These are phyloP conservation scores for Syzygium malaccense DNA, from an alignment of 441 rosid genomes.

Conservation along the genomic window DNA sequence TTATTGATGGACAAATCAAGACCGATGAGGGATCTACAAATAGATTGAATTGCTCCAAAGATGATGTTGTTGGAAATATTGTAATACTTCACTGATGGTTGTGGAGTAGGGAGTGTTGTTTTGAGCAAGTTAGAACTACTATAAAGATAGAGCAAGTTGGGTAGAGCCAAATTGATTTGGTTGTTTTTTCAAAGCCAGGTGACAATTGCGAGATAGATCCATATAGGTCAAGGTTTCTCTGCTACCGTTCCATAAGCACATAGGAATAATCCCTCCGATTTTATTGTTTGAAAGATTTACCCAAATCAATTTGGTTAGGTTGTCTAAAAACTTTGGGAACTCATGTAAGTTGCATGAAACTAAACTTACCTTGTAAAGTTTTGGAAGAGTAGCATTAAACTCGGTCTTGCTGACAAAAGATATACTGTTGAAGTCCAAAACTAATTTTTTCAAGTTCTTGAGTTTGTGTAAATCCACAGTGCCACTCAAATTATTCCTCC, in stretches of 20 bases:
- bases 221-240: not conserved
- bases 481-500: not conserved
- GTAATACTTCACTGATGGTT: no score
- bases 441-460: not conserved
- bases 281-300: not conserved
- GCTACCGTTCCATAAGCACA: not conserved
- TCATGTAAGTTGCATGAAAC: not conserved
- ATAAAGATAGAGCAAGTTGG: not conserved
- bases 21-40: not conserved
- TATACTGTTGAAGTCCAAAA: not conserved
- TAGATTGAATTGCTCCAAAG: no score
- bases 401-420: not conserved
- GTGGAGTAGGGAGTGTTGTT: no score
- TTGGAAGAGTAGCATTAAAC: not conserved
- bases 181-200: not conserved
- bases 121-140: not conserved
- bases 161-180: not conserved
- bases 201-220: not conserved
- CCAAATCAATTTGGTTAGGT: not conserved
- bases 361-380: not conserved
- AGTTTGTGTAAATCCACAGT: not conserved
- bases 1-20: no score
- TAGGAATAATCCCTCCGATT: not conserved
- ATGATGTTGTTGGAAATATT: no score
- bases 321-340: not conserved